Evolutionary conservation across 176 grass and related monocot genomes (phyloP), one percentile per base, ranked within the genome.

Genomic region (Bonia amplexicaulis): DNA sequence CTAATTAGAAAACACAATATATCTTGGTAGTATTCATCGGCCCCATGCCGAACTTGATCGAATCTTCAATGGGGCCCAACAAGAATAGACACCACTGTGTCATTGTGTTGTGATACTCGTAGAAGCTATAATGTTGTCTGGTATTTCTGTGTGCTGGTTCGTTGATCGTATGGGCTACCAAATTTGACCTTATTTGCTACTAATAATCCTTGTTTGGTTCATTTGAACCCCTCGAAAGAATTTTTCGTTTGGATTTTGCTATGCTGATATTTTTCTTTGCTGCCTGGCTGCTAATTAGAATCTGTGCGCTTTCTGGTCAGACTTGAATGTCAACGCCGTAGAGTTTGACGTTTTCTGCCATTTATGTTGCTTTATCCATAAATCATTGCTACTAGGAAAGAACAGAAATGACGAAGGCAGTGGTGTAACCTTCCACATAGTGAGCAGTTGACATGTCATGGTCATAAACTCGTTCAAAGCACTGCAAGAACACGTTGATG

Each of bases 401-500:
- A 86, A 33, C 22, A 19, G 37, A 69, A 60, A 69, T 37, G 27
- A 59, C 29, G 39, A 83, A 45, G 6, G 4, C 59, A 22, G 33
- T 40, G 17, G 13, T 25, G 48, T 31, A 76, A 65, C 47, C n/a
- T 45, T 58, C 74, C 71, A 55, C 45, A 73, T 64, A 27, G 19
- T 68, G 48, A 70, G 17, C 74, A 35, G 62, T 16, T 87, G 66
- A 5, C 44, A 0, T 60, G 85, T 90, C 75, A 16, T 80, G 80
- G n/a, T 87, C 89, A 41, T 66, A 52, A 37, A 4, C 45, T 87
- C n/a, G 41, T 73, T 57, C 39, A 77, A 77, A 85, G 25, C 7
- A 41, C 46, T 68, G 61, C n/a, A 48, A 62, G 35, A 45, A 17
- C 57, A 78, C 41, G 37, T 55, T 49, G 19, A 45, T 31, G 57